Base-by-base conservation (phyloP, 2,329 filamentous ascomycete species). In the Botryotinia calthae region DNA sequence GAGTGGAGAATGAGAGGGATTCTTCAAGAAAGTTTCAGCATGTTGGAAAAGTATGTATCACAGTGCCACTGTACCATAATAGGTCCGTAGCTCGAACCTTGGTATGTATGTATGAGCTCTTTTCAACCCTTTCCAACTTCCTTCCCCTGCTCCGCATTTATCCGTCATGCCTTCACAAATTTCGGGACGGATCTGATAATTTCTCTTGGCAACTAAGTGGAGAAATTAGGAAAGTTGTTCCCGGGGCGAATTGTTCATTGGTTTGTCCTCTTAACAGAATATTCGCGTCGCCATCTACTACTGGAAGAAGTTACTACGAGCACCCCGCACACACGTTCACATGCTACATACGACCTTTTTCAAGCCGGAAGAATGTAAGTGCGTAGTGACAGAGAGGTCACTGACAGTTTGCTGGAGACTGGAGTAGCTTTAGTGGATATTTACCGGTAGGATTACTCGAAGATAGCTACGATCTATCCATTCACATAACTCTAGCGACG, bases 141-240 rank as follows among this genome's bases (percentile, higher is more conserved):
- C 48, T 5, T 42, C 34, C 64, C 65, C 37, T 68, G 65, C 65
- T 68, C 48, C 65, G 48, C 48, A 68, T 56, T 68, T 56, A 44
- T 68, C 34, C 48, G 34, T 56, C 48, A 42, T 56, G 22, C 65
- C 34, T 37, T 51, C 31, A 31, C 65, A 42, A 67, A 67, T 67
- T 42, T 67, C 65, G 56, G 46, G 59, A 40, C 71, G 54, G 71
- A 72, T 72, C 71, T 61, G 71, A 72, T 72, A 72, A 72, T n/a
- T 61, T 42, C 42, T 69, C 71, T 72, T 72, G 71, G 71, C 65
- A 59, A 68, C 12, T 25, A 20, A 40, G 37, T 69, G 61, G 34
- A 56, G 48, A 54, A n/a, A 25, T 22, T 34, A 44, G n/a, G 22
- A 54, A 44, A 48, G 8, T 37, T 40, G 46, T 42, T 28, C 31